Percentiles rank a stretch among this genome's conserved stretches.
Evolutionary conservation across 2,329 filamentous ascomycete genomes (phyloP).

Genomic region (Plectosphaerella plurivora): DNA sequence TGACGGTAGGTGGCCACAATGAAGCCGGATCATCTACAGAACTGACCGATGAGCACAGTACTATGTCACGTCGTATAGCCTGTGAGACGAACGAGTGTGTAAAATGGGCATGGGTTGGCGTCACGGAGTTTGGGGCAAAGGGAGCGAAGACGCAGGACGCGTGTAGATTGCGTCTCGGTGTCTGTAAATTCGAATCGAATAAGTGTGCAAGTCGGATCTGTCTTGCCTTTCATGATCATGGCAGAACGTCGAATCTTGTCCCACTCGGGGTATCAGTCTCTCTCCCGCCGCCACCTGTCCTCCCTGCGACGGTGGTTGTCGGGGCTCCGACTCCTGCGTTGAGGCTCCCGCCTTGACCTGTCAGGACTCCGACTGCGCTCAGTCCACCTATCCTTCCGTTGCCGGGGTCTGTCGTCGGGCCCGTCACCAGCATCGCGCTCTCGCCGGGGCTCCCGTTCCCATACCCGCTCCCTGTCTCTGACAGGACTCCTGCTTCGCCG

Average conservation of each 20-base stretch:
- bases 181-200: no score
- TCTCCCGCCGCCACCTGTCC: conserved; percentile 4
- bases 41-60: conserved; percentile 19
- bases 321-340: conserved; percentile 8
- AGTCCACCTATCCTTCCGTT: not conserved
- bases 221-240: no score
- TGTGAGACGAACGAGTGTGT: conserved; percentile 11
- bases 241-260: no score
- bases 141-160: no score
- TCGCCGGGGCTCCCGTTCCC: conserved; percentile 2
- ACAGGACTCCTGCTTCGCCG: conserved; percentile 8
- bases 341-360: conserved; percentile 6
- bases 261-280: no score
- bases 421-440: conserved; percentile 4
- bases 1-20: conserved; percentile 55
- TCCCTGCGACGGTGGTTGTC: conserved; percentile 3
- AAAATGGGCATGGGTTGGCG: no score
- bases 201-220: no score
- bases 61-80: conserved; percentile 33
- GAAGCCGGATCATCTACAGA: not conserved
- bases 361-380: conserved; percentile 1
- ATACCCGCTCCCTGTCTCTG: conserved; percentile 1
- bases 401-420: conserved; percentile 2
- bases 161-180: no score
- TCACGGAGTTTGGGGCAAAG: no score